phyloP scores from a whole-genome alignment of 2,329 filamentous ascomycete genomes.

The Xylariaceae sp. region DNA sequence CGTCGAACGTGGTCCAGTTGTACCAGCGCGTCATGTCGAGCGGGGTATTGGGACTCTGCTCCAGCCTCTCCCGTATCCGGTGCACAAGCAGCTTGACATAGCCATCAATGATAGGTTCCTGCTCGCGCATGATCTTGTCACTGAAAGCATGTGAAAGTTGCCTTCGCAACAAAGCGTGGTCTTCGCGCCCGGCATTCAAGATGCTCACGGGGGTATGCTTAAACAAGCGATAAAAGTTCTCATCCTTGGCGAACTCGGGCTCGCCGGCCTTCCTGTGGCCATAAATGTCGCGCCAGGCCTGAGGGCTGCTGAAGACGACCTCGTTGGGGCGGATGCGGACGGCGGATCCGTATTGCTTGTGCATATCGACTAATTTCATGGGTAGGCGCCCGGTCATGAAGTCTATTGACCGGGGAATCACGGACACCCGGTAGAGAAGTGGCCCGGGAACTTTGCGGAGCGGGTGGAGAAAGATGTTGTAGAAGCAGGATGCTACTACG shows the following conservation, averaged over 20 bases:
- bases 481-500: slow-evolving; percentile 18
- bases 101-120: slow-evolving; percentile 37
- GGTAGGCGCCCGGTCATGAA: slow-evolving; percentile 23
- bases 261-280: slow-evolving; percentile 31
- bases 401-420: slow-evolving; percentile 22
- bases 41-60: slow-evolving; percentile 20
- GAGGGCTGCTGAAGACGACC: slow-evolving; percentile 36
- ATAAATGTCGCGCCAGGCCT: slow-evolving; percentile 40
- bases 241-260: slow-evolving; percentile 30
- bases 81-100: slow-evolving; percentile 36
- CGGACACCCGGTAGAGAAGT: slow-evolving; percentile 23
- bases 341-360: slow-evolving; percentile 36
- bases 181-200: slow-evolving; percentile 30
- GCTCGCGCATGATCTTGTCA: slow-evolving; percentile 37
- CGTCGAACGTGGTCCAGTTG: slow-evolving; percentile 40
- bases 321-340: slow-evolving; percentile 41
- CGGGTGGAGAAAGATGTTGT: slow-evolving; percentile 29
- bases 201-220: slow-evolving; percentile 27
- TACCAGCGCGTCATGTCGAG: slow-evolving; percentile 37
- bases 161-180: slow-evolving; percentile 33
- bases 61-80: slow-evolving; percentile 27
- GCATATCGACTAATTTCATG: slow-evolving; percentile 27
- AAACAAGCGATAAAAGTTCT: slow-evolving; percentile 26
- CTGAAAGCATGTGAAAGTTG: slow-evolving; percentile 39
- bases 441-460: slow-evolving; percentile 27